These are phyloP conservation scores for Dillenia suffruticosa DNA, from an alignment of 164 flowering plant genomes.

Conservation along the genomic window DNA sequence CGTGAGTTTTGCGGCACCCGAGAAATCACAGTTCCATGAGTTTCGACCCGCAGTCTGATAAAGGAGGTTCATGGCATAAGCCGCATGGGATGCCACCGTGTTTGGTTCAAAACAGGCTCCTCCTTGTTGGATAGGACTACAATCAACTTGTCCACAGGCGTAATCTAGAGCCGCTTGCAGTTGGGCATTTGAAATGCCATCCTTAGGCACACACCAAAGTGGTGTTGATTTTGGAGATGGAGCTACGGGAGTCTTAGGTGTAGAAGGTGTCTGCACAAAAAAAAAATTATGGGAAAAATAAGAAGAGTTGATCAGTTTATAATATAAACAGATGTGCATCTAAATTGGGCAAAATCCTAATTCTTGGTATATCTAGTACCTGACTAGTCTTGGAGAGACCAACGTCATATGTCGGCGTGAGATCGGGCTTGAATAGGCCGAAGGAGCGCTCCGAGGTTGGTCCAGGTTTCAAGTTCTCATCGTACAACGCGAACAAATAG, in stretches of 20 bases:
- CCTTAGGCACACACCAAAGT: conserved; percentile 74
- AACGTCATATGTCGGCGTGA: conserved; percentile 63
- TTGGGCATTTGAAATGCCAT: conserved; percentile 50
- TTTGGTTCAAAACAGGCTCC: conserved; percentile 76
- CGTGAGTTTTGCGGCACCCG: conserved; percentile 55
- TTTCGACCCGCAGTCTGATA: conserved; percentile 54
- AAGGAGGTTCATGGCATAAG: conserved; percentile 82
- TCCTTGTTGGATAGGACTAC: conserved; percentile 66
- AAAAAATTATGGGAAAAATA: too few species aligned
- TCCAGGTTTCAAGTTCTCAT: conserved; percentile 88
- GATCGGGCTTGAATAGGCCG: conserved; percentile 83
- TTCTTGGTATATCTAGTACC: conserved; percentile 26
- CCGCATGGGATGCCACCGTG: conserved; percentile 64
- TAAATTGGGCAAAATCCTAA: too few species aligned
- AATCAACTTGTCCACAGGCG: conserved; percentile 70
- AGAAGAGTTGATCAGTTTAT: too few species aligned
- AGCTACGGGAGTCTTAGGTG: conserved; percentile 18
- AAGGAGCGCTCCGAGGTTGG: conserved; percentile 79
- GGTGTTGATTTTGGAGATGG: conserved; percentile 30
- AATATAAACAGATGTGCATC: too few species aligned
- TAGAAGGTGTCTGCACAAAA: neutral
- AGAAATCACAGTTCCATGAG: conserved; percentile 83
- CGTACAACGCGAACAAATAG: conserved; percentile 83
- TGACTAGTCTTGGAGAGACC: conserved; percentile 64
- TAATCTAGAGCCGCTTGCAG: conserved; percentile 73